Conservation (phyloP, 169 alveolate species). For the Plasmodium billcollinsi region DNA sequence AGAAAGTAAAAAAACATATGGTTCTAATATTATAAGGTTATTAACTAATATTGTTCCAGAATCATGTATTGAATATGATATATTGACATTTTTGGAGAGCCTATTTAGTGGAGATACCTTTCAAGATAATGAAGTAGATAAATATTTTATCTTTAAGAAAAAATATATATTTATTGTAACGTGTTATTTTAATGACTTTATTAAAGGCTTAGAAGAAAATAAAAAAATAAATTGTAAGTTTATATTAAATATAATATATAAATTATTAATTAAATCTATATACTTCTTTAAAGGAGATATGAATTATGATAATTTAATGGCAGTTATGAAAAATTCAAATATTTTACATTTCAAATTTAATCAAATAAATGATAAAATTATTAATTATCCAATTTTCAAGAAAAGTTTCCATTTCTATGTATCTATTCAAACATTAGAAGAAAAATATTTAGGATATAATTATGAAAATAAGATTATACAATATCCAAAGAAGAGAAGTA, state of each 20-base stretch:
- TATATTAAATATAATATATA: slow-evolving; percentile 63
- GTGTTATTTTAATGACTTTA: slow-evolving; percentile 40
- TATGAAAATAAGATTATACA: slow-evolving; percentile 20
- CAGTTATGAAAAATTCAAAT: slow-evolving; percentile 50
- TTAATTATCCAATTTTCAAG: slow-evolving; percentile 27
- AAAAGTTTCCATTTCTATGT: slow-evolving; percentile 37
- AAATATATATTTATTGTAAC: slow-evolving; percentile 55
- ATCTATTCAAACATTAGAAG: slow-evolving; percentile 6
- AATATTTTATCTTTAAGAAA: slow-evolving; percentile 60
- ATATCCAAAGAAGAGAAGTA: slow-evolving; percentile 42
- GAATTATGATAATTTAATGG: slow-evolving; percentile 38
- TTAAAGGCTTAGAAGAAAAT: slow-evolving; percentile 70
- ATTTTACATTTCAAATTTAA: slow-evolving; percentile 30
- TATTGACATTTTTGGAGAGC: slow-evolving; percentile 68
- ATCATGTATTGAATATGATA: slow-evolving; percentile 52
- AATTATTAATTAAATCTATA: slow-evolving; percentile 49
- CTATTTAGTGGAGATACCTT: slow-evolving; percentile 73
- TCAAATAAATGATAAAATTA: slow-evolving; percentile 10
- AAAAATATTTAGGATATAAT: slow-evolving; percentile 64
- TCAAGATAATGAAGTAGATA: slow-evolving; percentile 64
- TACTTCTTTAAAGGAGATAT: slow-evolving; percentile 73
- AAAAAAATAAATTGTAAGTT: slow-evolving; percentile 28
- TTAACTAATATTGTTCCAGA: slow-evolving; percentile 55
- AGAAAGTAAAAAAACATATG: slow-evolving; percentile 75
- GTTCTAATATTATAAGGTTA: slow-evolving; percentile 63